Base-by-base conservation (phyloP, 305 asterid genomes). In the Plantago lanceolata region DNA sequence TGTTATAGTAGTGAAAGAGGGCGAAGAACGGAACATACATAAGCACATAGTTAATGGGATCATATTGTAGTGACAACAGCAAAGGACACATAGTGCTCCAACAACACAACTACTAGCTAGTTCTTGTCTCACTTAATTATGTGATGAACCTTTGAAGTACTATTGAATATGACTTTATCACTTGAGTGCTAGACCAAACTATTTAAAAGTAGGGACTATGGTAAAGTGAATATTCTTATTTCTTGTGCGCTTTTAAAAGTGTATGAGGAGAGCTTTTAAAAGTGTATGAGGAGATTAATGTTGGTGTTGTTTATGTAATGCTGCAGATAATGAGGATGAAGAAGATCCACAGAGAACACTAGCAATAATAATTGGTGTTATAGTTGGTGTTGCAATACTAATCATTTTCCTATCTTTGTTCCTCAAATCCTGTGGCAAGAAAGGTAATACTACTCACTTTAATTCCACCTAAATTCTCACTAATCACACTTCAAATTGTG, bases 281-380 rank as follows among this genome's bases (percentile, higher is more conserved):
- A n/a, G n/a, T 3, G 2, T 19, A 14, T 4, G 17, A 17, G 2
- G 8, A 17, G 3, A 20, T 21, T 17, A 3, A 19, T 11, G 24
- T 29, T 18, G 1, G 2, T 28, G 31, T 31, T 18, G 1, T 21
- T 26, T 65, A 19, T 61, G 19, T 17, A 16, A 47, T 59, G 15
- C 71, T 72, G 81, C 73, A 18, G 68, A 76, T 58, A 74, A 76
- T 70, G 85, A 88, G 5, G 97, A 40, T 9, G 45, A 40, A 40
- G 45, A 40, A 9, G 45, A 40, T 40, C 45, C 81, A 33, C 84
- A 84, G 69, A 91, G 72, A 80, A 81, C 91, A 26, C 77, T 88
- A 3, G 98, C 98, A 62, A 86, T 91, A 45, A 79, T 82, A 29
- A 80, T 91, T 73, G 98, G 98, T 55, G 82, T 89, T 40, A 71